Evolutionary conservation across 768 basidiomycete species (phyloP).

Genomic region (Auricularia auricula-judae): DNA sequence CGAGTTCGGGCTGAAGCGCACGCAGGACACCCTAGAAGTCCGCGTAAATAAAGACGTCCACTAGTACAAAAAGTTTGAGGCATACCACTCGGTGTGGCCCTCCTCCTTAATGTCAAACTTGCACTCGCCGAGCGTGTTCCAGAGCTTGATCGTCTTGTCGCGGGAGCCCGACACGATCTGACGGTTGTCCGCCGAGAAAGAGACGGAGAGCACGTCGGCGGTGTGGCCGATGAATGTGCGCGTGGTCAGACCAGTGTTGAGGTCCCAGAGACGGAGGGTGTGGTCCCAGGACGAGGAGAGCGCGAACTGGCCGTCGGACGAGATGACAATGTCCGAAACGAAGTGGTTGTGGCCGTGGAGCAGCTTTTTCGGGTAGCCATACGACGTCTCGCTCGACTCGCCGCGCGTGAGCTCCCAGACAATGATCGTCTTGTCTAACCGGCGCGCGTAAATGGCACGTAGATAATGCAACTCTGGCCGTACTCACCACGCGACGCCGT

Average conservation of each 20-base stretch:
- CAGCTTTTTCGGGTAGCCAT: conserved; percentile 95
- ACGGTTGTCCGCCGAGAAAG: conserved; percentile 98
- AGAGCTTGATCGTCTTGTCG: conserved; percentile 96
- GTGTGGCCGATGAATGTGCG: conserved; percentile 97
- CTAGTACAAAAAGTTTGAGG: background rate
- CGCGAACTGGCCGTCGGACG: conserved; percentile 98
- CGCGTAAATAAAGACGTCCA: background rate
- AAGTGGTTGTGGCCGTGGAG: conserved; percentile 99
- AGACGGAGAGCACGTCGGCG: conserved; percentile 95
- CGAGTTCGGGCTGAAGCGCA: conserved; percentile 97
- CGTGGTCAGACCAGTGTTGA: conserved; percentile 94
- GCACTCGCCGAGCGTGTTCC: conserved; percentile 99
- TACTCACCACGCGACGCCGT: conserved; percentile 89
- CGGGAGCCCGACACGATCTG: conserved; percentile 98
- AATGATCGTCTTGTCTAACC: conserved; percentile 95
- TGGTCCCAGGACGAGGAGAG: conserved; percentile 99
- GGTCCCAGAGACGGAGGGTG: conserved; percentile 98
- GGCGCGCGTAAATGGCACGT: conserved; percentile 10
- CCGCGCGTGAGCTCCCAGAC: conserved; percentile 95
- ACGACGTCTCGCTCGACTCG: conserved; percentile 59
- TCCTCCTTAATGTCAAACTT: conserved; percentile 99
- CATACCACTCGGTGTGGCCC: conserved; percentile 88
- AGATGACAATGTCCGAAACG: conserved; percentile 97
- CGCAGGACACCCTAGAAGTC: conserved; percentile 82
- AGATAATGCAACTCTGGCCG: background rate